These are phyloP conservation scores for Phlegmacium glaucopus DNA, from an alignment of 768 basidiomycete species.

Conservation along the genomic window DNA sequence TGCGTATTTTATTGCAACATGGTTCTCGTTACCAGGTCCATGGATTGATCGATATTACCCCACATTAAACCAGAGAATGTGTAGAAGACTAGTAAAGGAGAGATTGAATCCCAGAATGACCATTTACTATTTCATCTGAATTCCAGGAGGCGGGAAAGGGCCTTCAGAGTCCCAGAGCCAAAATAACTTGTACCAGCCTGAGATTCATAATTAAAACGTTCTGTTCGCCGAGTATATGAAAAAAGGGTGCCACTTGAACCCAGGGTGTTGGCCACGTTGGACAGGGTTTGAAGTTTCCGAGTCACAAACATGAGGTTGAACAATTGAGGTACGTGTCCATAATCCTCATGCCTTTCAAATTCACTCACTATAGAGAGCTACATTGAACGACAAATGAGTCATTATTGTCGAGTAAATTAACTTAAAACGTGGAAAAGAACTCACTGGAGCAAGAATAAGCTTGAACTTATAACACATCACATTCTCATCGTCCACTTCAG, in stretches of 20 bases:
- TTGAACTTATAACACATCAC: no score
- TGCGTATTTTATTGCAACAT: constrained; percentile 77
- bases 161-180: constrained; percentile 93
- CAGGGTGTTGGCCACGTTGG: constrained; percentile 96
- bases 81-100: constrained; percentile 94
- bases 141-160: constrained; percentile 91
- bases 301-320: constrained; percentile 99
- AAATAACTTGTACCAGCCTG: no score
- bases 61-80: constrained; percentile 98
- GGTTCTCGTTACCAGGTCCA: constrained; percentile 89
- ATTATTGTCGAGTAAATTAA: no score
- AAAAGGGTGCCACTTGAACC: constrained; percentile 54
- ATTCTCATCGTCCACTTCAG: no score
- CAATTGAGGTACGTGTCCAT: constrained; percentile 87
- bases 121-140: constrained; percentile 99
- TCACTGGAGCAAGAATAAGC: no score
- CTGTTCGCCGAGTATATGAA: constrained; percentile 3
- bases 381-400: no score
- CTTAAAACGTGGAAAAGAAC: no score
- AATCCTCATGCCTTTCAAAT: no score
- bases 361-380: no score
- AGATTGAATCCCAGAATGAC: constrained; percentile 97
- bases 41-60: constrained; percentile 99
- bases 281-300: constrained; percentile 96
- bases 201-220: constrained; percentile 4